Evolutionary conservation across 2,329 filamentous ascomycete species (phyloP).

Genomic region (Drechslerella coelobrocha): DNA sequence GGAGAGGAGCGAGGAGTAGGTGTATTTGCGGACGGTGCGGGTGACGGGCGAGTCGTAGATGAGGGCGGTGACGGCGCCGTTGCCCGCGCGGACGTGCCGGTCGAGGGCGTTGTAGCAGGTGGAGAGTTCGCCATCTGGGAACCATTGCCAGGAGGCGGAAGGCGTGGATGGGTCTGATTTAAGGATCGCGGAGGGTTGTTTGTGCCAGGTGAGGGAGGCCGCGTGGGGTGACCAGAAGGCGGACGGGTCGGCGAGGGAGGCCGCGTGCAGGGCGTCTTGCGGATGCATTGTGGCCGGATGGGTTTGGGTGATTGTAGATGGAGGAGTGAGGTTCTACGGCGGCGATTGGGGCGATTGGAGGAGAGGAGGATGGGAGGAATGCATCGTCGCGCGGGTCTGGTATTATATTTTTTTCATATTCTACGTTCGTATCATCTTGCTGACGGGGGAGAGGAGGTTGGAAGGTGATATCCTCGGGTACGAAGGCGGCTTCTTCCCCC

Average conservation of each 20-base stretch:
- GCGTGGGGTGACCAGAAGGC: slow-evolving; percentile 79
- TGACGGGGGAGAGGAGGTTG: slow-evolving; percentile 10
- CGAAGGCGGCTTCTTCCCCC: slow-evolving; percentile 25
- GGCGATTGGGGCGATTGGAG: background rate
- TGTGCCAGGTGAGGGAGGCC: slow-evolving; percentile 79
- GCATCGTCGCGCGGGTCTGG: too few relatives aligned
- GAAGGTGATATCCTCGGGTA: slow-evolving; percentile 38
- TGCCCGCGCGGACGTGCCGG: slow-evolving; percentile 81
- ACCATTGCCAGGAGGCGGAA: slow-evolving; percentile 83
- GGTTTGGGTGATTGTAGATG: background rate
- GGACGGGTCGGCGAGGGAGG: slow-evolving; percentile 72
- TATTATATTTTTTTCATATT: too few relatives aligned
- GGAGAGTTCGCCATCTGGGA: slow-evolving; percentile 83
- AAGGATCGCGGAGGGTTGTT: slow-evolving; percentile 71
- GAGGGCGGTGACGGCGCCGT: slow-evolving; percentile 76
- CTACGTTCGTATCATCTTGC: too few relatives aligned
- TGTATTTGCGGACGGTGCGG: slow-evolving; percentile 72
- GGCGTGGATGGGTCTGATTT: slow-evolving; percentile 59
- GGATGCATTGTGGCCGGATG: slow-evolving; percentile 52
- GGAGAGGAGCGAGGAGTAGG: slow-evolving; percentile 75
- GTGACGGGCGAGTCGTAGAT: slow-evolving; percentile 89
- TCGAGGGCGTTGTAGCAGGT: slow-evolving; percentile 93
- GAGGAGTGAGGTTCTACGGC: background rate
- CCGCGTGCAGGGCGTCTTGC: slow-evolving; percentile 63
- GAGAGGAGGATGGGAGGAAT: background rate